phyloP scores from a whole-genome alignment of 495 filamentous ascomycete species.

The Penicillium canariense region DNA sequence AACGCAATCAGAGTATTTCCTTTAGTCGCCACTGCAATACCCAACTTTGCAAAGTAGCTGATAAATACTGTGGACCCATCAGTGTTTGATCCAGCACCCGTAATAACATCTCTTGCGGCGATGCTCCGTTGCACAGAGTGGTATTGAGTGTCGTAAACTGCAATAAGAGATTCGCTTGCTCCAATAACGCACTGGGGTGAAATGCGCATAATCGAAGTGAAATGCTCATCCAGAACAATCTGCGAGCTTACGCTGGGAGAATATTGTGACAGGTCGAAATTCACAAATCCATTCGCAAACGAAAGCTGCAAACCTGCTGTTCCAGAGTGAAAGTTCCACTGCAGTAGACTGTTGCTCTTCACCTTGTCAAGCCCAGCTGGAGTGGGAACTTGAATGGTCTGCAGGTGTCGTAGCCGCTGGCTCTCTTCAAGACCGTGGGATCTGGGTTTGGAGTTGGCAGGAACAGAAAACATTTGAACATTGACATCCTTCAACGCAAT shows the following conservation, averaged over 20 bases:
- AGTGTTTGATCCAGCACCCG: constrained; percentile 18
- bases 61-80: constrained; percentile 41
- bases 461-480: constrained; percentile 45
- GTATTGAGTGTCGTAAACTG: constrained; percentile 65
- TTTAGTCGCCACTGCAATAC: constrained; percentile 57
- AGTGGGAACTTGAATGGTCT: constrained; percentile 38
- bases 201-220: constrained; percentile 47
- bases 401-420: constrained; percentile 39
- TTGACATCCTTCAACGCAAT: constrained; percentile 36
- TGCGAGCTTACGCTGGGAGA: constrained; percentile 40
- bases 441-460: constrained; percentile 21
- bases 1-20: constrained; percentile 57
- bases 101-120: constrained; percentile 45
- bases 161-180: constrained; percentile 44
- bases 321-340: constrained; percentile 47
- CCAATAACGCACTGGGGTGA: constrained; percentile 46
- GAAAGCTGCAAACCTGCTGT: constrained; percentile 45
- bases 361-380: constrained; percentile 26
- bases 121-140: constrained; percentile 58
- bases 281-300: constrained; percentile 43
- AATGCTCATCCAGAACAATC: constrained; percentile 41
- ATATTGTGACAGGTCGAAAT: constrained; percentile 47
- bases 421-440: constrained; percentile 27
- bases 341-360: constrained; percentile 21
- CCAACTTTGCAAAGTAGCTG: constrained; percentile 61